Conservation (phyloP, 345 rosid species). For the Ceriops tagal region DNA sequence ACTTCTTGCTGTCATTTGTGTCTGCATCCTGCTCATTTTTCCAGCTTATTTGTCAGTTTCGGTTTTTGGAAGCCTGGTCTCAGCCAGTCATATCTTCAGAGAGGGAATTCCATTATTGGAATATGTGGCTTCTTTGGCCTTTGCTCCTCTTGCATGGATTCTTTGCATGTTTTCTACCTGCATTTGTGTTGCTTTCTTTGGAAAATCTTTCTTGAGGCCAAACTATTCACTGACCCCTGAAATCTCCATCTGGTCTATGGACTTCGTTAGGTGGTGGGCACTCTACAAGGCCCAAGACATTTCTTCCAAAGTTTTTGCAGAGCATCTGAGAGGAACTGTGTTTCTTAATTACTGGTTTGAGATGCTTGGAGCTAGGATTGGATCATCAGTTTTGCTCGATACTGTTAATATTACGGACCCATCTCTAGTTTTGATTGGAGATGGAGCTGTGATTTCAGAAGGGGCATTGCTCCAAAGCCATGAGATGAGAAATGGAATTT, state of each 20-base stretch:
- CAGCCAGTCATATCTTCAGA: constrained; percentile 12
- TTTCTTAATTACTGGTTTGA: constrained; percentile 63
- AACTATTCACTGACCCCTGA: constrained; percentile 49
- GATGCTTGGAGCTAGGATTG: constrained; percentile 64
- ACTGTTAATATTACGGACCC: constrained; percentile 62
- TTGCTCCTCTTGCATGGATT: constrained; percentile 67
- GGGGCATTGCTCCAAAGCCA: constrained; percentile 64
- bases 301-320: constrained; percentile 55
- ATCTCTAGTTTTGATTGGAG: constrained; percentile 55
- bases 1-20: constrained; percentile 43
- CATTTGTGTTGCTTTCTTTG: constrained; percentile 39
- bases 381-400: constrained; percentile 55
- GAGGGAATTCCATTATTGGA: constrained; percentile 25
- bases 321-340: constrained; percentile 55
- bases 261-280: constrained; percentile 73
- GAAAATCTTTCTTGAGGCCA: constrained; percentile 55
- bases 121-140: constrained; percentile 28
- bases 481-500: constrained; percentile 49
- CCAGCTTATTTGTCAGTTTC: constrained; percentile 57
- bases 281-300: constrained; percentile 60
- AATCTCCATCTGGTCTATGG: constrained; percentile 48
- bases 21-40: constrained; percentile 36
- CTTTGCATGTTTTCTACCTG: constrained; percentile 48
- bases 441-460: constrained; percentile 59
- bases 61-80: constrained; percentile 34